A percentile compares a stretch with the other conserved stretches of the same genome.
These are phyloP conservation scores for Pseudocercospora pini-densiflorae DNA, from an alignment of 2,329 filamentous ascomycete species.

Conservation along the genomic window DNA sequence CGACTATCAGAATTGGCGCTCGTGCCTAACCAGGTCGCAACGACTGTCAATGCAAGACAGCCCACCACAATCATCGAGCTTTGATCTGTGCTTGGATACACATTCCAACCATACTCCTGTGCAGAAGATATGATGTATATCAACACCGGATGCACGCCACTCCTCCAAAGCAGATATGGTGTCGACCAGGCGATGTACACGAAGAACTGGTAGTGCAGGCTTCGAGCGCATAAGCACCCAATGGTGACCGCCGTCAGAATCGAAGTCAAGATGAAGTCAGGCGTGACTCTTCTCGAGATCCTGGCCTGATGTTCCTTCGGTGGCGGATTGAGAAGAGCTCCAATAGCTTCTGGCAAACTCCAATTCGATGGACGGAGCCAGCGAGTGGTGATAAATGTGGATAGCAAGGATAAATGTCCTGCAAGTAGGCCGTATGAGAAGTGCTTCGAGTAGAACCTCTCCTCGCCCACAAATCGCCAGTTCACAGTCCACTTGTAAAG, in stretches of 20 bases:
- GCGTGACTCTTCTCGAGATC: slow-evolving; percentile 65
- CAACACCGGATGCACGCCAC: slow-evolving; percentile 68
- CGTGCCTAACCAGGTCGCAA: slow-evolving; percentile 57
- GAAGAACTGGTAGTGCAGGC: slow-evolving; percentile 95
- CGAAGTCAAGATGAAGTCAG: slow-evolving; percentile 74
- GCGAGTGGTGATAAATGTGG: slow-evolving; percentile 66
- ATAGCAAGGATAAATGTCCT: slow-evolving; percentile 68
- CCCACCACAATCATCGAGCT: slow-evolving; percentile 73
- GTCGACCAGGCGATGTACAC: slow-evolving; percentile 88
- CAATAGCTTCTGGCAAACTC: slow-evolving; percentile 60
- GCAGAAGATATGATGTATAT: slow-evolving; percentile 72
- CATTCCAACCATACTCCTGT: slow-evolving; percentile 94
- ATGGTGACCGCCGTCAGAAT: slow-evolving; percentile 77
- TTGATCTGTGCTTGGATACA: slow-evolving; percentile 76
- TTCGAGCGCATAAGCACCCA: slow-evolving; percentile 83
- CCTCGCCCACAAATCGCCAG: slow-evolving; percentile 92
- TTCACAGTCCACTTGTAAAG: slow-evolving; percentile 99
- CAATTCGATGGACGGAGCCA: slow-evolving; percentile 75
- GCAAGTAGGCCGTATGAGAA: slow-evolving; percentile 72
- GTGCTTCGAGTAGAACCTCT: slow-evolving; percentile 70
- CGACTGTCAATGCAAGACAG: slow-evolving; percentile 69
- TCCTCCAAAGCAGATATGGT: slow-evolving; percentile 83
- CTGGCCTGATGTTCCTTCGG: slow-evolving; percentile 59
- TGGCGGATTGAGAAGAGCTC: slow-evolving; percentile 50
- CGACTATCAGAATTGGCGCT: slow-evolving; percentile 17